Evolutionary conservation across 2,329 filamentous ascomycete species (phyloP), one percentile per base, ranked within the genome.

Genomic region (Aureobasidium mangrovei): DNA sequence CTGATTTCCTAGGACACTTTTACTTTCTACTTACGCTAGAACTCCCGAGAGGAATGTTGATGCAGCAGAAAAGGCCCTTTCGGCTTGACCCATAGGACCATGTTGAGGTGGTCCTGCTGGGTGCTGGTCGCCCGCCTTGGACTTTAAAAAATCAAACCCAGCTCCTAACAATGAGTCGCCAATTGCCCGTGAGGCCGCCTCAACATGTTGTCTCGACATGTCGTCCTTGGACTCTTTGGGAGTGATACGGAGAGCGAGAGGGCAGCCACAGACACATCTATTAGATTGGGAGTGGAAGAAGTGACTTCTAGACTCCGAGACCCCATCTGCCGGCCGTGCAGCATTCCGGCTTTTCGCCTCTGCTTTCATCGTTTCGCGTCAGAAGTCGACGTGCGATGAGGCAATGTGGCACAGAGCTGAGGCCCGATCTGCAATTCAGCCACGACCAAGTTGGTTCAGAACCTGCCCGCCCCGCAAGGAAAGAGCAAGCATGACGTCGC

Each of bases 41-140:
- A 75, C 66, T 33, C 74, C 74, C 31, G 74, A 76, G 56, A 77
- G 59, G 59, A 77, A 76, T 3, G 74, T 77, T 48, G 74, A 76
- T 7, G 72, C 73, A 36, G 75, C 67, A 29, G 73, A 74, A 57
- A 77, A 76, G 12, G 74, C 74, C 39, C 74, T 66, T 61, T 77
- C 74, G 28, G 73, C 73, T 61, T 76, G 74, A 18, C 71, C 72
- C 59, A 76, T 64, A 33, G 70, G 65, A 55, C 73, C 73, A 72
- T 75, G 72, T 56, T 67, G 67, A 26, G 73, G 66, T 29, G 70
- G 70, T 4, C 70, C 71, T n/a, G 70, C 67, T 38, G 71, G 71
- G 65, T 73, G 71, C 35, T 54, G 42, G 36, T 56, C 56, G 18
- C 36, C 62, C 12, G 65, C 60, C 61, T 67, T 66, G 1, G 66